phyloP scores from a whole-genome alignment of 192 early-diverging fungal genomes.

The Backusella sp. region DNA sequence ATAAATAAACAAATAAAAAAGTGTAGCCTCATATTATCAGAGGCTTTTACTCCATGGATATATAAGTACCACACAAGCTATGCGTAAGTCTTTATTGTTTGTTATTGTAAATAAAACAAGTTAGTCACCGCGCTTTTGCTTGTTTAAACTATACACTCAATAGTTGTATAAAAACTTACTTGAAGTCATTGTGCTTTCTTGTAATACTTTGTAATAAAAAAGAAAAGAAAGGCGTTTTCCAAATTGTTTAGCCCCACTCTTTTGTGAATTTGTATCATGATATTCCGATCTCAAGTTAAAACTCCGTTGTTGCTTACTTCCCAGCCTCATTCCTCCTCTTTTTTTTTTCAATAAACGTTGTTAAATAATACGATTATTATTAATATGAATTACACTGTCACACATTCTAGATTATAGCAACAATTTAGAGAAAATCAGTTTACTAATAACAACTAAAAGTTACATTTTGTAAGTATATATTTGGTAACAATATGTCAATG shows the following conservation, averaged over 20 bases:
- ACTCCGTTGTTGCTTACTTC: not conserved
- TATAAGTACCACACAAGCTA: constrained; percentile 46
- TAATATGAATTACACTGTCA: not conserved
- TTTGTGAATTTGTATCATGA: not conserved
- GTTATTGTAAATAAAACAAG: not conserved
- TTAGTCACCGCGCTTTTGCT: not conserved
- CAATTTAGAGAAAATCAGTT: not conserved
- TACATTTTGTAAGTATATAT: not conserved
- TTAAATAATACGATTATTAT: not conserved
- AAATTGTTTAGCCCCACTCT: not conserved
- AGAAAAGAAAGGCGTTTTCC: not conserved
- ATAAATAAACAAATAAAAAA: constrained; percentile 4
- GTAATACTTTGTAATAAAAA: not conserved
- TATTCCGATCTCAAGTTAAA: not conserved
- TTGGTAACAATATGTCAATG: not conserved
- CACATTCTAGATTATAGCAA: not conserved
- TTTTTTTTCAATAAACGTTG: not conserved
- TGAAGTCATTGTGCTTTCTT: constrained; percentile 8
- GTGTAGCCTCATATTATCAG: not conserved
- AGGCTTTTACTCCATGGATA: not conserved
- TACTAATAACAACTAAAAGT: not conserved
- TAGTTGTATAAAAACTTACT: constrained; percentile 1
- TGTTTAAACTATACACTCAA: not conserved
- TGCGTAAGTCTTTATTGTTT: constrained; percentile 36
- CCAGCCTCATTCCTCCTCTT: not conserved